Base-by-base conservation (phyloP, 2,329 filamentous ascomycete species). In the Fusarium solani-melongenae region DNA sequence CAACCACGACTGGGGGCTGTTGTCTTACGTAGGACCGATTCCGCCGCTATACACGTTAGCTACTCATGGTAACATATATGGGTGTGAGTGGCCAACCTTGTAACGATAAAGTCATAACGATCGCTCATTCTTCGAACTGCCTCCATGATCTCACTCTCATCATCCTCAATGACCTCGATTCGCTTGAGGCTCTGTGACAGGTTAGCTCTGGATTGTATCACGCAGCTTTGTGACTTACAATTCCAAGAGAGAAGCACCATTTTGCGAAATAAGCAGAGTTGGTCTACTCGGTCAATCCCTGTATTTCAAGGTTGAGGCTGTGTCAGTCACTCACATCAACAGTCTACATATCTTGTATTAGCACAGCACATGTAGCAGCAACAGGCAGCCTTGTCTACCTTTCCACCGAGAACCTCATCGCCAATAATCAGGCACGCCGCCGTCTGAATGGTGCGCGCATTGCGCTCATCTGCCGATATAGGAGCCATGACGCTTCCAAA, bases 381-480 rank as follows among this genome's bases (percentile, higher is more conserved):
- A 62, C 60, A 46, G 38, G 17, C 46, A 9, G 20, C 29, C 17
- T 22, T 22, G 36, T 56, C 73, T 82, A 94, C 95, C 92, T 98
- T 98, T 77, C 96, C 96, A 24, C 95, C 95, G 5, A 98, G 87
- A 6, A 98, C 95, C 83, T 98, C 96, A 84, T 98, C 96, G n/a
- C 96, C 96, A 78, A 99, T 98, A 69, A 99, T 95, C 73, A 98
- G 84, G 82, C 94, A 97, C 65, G 93, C 96, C 12, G 96, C 96
- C 55, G 95, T 98, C 80, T 94, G 92, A 76, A 98, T 97, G 69
- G 89, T 91, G 79, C 91, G 87, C 77, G 88, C 86, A 78, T 88
- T 88, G 72, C 89, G 87, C 78, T 90, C 86, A 67, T 87, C 86
- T 67, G 86, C 81, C 77, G 84, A 83, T 70, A 83, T 62, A 64